Evolutionary conservation across 1,284 basidiomycete genomes (phyloP).

Genomic region (Phaffia rhodozyma): DNA sequence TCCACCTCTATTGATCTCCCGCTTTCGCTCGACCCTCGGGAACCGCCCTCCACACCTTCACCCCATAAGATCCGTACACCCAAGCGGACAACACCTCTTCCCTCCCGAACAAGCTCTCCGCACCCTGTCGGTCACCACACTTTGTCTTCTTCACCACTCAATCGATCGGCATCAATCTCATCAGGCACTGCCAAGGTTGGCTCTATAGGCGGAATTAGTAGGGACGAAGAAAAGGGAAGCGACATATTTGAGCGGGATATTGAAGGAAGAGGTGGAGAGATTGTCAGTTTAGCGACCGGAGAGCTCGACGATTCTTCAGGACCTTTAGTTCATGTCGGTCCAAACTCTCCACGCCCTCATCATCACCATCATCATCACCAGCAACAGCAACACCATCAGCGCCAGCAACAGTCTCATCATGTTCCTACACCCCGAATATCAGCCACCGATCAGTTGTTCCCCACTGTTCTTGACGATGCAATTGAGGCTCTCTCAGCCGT

Average conservation of each 20-base stretch:
- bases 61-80: not conserved
- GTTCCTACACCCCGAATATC: conserved; percentile 7
- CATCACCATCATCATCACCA: not conserved
- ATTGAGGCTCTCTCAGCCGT: conserved; percentile 10
- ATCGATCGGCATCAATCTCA: not conserved
- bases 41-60: not conserved
- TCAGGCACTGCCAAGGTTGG: not conserved
- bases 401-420: not conserved
- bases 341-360: not conserved
- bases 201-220: not conserved
- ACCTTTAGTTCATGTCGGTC: not conserved
- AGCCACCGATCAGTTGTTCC: conserved; percentile 9
- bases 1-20: not conserved
- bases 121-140: not conserved
- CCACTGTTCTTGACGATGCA: conserved; percentile 13
- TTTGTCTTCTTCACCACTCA: not conserved
- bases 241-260: conserved; percentile 13
- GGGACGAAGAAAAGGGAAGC: conserved; percentile 4
- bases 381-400: conserved; percentile 7
- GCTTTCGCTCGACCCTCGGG: conserved; percentile 1
- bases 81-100: not conserved
- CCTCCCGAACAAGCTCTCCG: conserved; percentile 3
- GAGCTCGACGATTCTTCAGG: not conserved
- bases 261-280: not conserved
- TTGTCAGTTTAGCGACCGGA: not conserved